phyloP scores from a whole-genome alignment of 352 stramenopile species.

The Pythium aquatile region DNA sequence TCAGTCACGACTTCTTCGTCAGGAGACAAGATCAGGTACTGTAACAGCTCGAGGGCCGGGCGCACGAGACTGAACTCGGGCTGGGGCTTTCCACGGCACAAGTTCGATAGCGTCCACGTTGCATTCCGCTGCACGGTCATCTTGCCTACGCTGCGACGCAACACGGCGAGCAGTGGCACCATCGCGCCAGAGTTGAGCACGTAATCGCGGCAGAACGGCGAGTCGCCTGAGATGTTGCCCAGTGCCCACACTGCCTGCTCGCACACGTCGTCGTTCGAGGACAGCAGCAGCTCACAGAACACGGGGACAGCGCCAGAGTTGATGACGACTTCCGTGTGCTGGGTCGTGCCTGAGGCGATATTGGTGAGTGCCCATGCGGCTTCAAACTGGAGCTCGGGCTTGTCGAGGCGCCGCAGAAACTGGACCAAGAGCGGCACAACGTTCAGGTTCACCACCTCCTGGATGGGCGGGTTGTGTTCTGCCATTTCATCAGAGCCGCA shows the following conservation, averaged over 20 bases:
- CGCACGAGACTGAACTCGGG: constrained; percentile 96
- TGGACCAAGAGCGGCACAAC: constrained; percentile 97
- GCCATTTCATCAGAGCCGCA: background rate
- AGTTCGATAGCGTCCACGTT: constrained; percentile 99
- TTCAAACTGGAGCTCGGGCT: constrained; percentile 96
- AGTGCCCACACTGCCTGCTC: constrained; percentile 98
- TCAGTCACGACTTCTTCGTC: constrained; percentile 99
- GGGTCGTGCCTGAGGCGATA: constrained; percentile 97
- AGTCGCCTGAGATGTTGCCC: constrained; percentile 99
- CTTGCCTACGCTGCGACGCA: constrained; percentile 79
- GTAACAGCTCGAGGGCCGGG: constrained; percentile 91
- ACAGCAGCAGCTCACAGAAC: constrained; percentile 95
- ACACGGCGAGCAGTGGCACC: constrained; percentile 77
- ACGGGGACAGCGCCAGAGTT: constrained; percentile 96
- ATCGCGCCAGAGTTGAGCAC: constrained; percentile 95
- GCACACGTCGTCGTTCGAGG: constrained; percentile 96
- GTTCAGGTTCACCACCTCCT: constrained; percentile 97
- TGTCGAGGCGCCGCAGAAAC: constrained; percentile 95
- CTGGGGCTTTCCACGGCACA: constrained; percentile 93
- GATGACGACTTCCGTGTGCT: constrained; percentile 98
- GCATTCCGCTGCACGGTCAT: constrained; percentile 98
- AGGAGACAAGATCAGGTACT: constrained; percentile 94
- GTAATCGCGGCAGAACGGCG: constrained; percentile 94
- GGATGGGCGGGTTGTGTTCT: constrained; percentile 98
- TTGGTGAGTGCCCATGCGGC: constrained; percentile 99